Evolutionary conservation across 2,329 filamentous ascomycete species (phyloP), one percentile per base, ranked within the genome.

Genomic region (Aschersonia sp.): DNA sequence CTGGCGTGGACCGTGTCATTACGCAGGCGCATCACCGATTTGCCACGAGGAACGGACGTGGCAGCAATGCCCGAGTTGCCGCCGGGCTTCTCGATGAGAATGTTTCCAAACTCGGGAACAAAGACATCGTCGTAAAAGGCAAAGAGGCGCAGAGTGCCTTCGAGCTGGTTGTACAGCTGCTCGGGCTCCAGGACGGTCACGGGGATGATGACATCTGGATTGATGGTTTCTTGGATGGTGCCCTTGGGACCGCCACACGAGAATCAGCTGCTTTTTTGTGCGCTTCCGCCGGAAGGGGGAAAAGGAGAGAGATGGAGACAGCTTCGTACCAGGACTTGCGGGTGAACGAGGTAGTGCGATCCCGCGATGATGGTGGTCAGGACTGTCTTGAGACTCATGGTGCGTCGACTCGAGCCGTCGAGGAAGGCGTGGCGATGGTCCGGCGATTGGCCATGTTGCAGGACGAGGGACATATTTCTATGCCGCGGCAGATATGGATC

Each of bases 201-300:
- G 7, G 66, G 66, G 12, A 68, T 56, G 10, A 68, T 55, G 46
- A 60, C 62, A 48, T 68, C 65, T 1, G 66, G 60, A 29, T 67
- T 63, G 50, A 68, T 67, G 33, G 60, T 65, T 50, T 67, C 63
- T 49, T 67, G 56, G n/a, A 68, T 67, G 22, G 60, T 59, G 46
- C 65, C 66, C 66, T 68, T 30, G 6, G 29, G 11, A 4, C 12
- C 29, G 50, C 37, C 37, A 11, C 35, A 5, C 10, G 10, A 10
- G 9, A 10, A 4, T 1, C 10, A 31, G 29, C 39, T 30, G 42
- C 32, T 50, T 9, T 31, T 42, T 8, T 8, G 22, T 22, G 22
- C 22, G 22, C 22, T 22, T 22, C 22, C 22, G 22, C 22, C 22
- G 22, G 22, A 22, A 22, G 22, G 41, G 41, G 7, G 22, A 5